Evolutionary conservation across 176 grass and related monocot genomes (phyloP).

Genomic region (Bonia amplexicaulis): DNA sequence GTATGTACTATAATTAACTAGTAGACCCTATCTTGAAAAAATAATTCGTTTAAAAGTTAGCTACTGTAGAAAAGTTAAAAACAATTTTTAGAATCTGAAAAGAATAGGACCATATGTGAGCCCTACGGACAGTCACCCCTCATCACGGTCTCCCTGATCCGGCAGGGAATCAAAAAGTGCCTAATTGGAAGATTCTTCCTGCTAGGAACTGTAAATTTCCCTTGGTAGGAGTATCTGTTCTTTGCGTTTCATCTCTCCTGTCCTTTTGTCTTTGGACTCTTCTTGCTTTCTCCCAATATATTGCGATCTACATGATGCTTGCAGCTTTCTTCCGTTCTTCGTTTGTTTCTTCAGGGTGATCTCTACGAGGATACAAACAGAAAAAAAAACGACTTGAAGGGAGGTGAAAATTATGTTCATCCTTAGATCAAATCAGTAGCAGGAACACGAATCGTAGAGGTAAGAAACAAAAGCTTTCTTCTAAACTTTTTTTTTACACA

Average conservation of each 20-base stretch:
- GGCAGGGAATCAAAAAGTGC: background rate
- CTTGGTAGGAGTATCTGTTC: background rate
- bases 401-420: background rate
- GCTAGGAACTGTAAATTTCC: background rate
- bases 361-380: background rate
- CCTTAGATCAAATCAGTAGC: background rate
- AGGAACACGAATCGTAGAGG: background rate
- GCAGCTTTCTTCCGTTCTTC: background rate
- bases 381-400: background rate
- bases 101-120: too few species aligned
- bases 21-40: too few species aligned
- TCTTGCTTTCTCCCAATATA: background rate
- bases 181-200: background rate
- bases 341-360: background rate
- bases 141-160: background rate
- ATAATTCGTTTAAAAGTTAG: too few species aligned
- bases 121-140: background rate
- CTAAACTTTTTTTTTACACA: too few species aligned
- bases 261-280: background rate
- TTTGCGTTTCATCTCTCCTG: background rate
- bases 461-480: too few species aligned
- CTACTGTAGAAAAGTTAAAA: too few species aligned
- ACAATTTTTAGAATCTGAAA: too few species aligned
- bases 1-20: too few species aligned
- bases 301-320: background rate